Conservation (phyloP, 2,329 filamentous ascomycete species). For the Huntiella bhutanensis region DNA sequence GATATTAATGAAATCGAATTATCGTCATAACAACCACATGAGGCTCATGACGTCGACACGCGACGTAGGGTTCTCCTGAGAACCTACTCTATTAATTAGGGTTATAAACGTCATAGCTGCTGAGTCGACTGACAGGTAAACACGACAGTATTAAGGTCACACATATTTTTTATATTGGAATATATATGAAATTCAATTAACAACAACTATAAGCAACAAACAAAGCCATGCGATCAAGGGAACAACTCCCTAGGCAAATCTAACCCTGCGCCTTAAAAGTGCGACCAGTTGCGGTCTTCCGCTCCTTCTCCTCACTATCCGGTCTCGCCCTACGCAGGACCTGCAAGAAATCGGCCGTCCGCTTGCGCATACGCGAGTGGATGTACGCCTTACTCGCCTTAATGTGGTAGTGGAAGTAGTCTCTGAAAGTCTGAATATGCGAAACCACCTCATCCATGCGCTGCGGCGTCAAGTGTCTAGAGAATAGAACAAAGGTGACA, state of each 20-base stretch:
- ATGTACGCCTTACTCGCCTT: conserved; percentile 99
- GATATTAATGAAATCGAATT: too few species aligned
- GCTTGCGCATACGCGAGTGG: conserved; percentile 91
- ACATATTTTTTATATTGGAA: neutral
- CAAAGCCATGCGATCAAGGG: conserved; percentile 9
- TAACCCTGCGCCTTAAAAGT: conserved; percentile 51
- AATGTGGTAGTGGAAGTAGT: conserved; percentile 99
- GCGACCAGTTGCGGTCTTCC: conserved; percentile 91
- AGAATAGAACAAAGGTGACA: conserved; percentile 95
- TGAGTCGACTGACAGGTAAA: too few species aligned
- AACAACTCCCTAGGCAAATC: conserved; percentile 15
- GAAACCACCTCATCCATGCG: conserved; percentile 90
- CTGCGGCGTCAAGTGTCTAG: conserved; percentile 77
- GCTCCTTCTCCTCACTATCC: conserved; percentile 90
- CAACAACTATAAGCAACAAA: conserved; percentile 1
- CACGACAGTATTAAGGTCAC: too few species aligned
- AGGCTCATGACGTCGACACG: too few species aligned
- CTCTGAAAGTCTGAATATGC: conserved; percentile 98
- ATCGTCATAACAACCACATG: too few species aligned
- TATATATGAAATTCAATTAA: conserved; percentile 3
- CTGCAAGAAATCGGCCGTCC: conserved; percentile 96
- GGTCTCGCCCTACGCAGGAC: conserved; percentile 90
- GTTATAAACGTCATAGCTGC: too few species aligned
- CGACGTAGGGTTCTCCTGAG: too few species aligned
- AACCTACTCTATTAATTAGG: too few species aligned